Evolutionary conservation across 129 eudicot species (phyloP).

Genomic region (Centaurea solstitialis): DNA sequence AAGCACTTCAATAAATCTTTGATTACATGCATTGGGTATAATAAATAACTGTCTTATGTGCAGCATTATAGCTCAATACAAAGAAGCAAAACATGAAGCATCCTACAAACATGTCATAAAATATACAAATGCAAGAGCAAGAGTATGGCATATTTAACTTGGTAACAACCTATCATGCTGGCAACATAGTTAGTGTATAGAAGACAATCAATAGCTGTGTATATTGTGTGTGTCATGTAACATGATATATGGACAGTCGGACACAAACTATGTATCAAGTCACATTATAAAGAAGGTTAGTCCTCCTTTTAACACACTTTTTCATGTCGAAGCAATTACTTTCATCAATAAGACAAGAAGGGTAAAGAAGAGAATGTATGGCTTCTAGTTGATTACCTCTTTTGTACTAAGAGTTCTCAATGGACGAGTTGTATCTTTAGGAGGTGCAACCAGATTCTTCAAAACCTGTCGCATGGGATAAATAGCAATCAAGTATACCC

Average conservation of each 20-base stretch:
- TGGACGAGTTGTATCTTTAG: slow-evolving; percentile 54
- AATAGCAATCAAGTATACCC: slow-evolving; percentile 11
- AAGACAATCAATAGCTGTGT: not conserved
- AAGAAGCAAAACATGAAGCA: not conserved
- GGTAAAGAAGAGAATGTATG: not conserved
- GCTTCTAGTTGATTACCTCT: slow-evolving; percentile 57
- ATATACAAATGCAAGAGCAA: slow-evolving; percentile 8
- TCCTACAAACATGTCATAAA: slow-evolving; percentile 5
- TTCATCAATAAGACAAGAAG: slow-evolving; percentile 11
- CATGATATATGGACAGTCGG: not conserved
- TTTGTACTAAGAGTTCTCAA: slow-evolving; percentile 87
- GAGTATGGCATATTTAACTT: not conserved
- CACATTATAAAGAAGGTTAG: not conserved
- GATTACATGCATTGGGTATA: not conserved
- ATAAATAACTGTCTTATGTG: not conserved
- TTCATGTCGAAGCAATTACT: not conserved
- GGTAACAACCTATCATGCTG: not conserved
- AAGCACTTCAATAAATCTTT: not conserved
- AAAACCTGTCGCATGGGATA: slow-evolving; percentile 55
- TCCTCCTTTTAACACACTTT: not conserved
- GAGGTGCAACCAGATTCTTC: slow-evolving; percentile 74
- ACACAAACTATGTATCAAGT: not conserved
- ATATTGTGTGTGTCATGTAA: slow-evolving; percentile 8
- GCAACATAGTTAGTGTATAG: slow-evolving; percentile 1
- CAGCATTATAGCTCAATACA: not conserved